Base-by-base conservation (phyloP, 2,329 filamentous ascomycete species). In the Fonsecaea monophora region DNA sequence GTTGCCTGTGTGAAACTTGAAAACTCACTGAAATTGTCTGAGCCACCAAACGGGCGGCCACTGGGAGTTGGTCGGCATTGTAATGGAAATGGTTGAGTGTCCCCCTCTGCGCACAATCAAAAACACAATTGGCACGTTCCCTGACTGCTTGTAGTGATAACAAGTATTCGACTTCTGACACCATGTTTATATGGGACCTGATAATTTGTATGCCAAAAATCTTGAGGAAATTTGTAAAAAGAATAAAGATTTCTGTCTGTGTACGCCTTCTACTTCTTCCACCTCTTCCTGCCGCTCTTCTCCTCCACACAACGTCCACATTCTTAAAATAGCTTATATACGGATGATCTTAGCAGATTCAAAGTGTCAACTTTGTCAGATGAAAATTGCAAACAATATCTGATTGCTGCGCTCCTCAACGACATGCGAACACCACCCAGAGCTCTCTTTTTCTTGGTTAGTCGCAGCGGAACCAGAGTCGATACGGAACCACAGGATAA, bases 21-120 rank as follows among this genome's bases (percentile, higher is more conserved):
- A 50, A 53, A 63, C 60, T 40, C 53, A 63, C 60, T 45, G 50
- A 55, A 35, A 63, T 63, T 34, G 40, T 50, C 50, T 37, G 21
- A 30, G 34, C 48, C 60, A 63, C 59, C 25, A 53, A 54, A 13
- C 15, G 37, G 18, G 59, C 59, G 13, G 40, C 59, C 35, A 30
- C 45, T 25, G 59, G 35, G 37, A 61, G 37, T 38, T 38, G 37
- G n/a, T 54, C 25, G 32, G 59, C 42, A 25, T 61, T 35, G 48
- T 61, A 61, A 15, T 61, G 37, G 48, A 61, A 61, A 54, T 61
- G 37, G 35, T 48, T 48, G 45, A 61, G 59, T 37, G 25, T 30
- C 37, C 59, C 59, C 12, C 30, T 61, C 32, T 61, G 37, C 18
- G 59, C 59, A 18, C 18, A 30, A 37, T 42, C 42, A n/a, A 61